A percentile compares a stretch with the other conserved stretches of the same genome.
These are phyloP conservation scores for Cordia subcordata DNA, from an alignment of 257 asterid species.

Conservation along the genomic window DNA sequence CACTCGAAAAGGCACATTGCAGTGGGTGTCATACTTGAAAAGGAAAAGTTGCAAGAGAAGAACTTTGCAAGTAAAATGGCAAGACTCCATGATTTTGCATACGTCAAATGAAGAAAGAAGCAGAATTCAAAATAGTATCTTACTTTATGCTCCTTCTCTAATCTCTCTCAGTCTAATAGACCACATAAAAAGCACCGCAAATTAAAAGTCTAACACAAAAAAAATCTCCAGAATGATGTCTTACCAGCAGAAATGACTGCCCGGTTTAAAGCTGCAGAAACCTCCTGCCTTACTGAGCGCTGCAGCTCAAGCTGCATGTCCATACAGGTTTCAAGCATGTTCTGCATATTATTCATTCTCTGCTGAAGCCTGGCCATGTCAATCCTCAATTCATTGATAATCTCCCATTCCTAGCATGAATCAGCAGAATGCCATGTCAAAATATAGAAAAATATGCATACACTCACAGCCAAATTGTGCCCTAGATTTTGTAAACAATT, in stretches of 20 bases:
- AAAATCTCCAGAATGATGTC: neutral
- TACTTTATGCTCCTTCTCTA: no score
- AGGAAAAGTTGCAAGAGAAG: no score
- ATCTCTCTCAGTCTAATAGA: neutral
- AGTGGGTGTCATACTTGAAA: no score
- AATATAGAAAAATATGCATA: neutral
- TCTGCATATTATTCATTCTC: constrained; percentile 74
- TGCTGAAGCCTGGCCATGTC: constrained; percentile 81
- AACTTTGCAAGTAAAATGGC: no score
- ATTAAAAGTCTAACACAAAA: neutral
- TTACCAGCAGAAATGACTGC: constrained; percentile 47
- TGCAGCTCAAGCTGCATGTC: constrained; percentile 84
- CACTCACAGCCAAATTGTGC: no score
- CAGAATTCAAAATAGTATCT: no score
- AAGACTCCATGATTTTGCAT: no score
- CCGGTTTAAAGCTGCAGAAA: constrained; percentile 75
- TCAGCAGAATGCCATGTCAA: neutral
- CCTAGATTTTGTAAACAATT: no score
- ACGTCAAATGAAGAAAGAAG: neutral
- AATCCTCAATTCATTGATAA: constrained; percentile 60
- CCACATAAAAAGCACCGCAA: neutral
- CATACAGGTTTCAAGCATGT: constrained; percentile 83
- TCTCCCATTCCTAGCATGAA: constrained; percentile 55
- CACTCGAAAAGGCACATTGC: constrained; percentile 6
- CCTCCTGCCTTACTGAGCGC: constrained; percentile 64